Percentiles rank a stretch among this genome's conserved stretches.
phyloP scores from a whole-genome alignment of 345 rosid species.

The Brassica napus region DNA sequence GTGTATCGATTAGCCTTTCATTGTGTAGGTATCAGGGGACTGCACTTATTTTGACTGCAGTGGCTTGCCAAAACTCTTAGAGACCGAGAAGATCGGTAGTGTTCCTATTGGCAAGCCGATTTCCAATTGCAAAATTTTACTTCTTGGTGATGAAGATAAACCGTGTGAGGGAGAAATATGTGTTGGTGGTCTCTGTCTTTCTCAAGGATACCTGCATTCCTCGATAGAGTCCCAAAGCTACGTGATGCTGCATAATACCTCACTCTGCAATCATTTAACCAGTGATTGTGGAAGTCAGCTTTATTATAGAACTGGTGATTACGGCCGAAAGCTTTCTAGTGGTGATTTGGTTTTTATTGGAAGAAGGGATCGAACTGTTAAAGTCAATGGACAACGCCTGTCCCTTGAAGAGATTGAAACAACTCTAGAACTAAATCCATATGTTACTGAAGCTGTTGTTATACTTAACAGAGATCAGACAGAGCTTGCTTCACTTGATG shows the following conservation, averaged over 20 bases:
- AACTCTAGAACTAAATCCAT: constrained; percentile 54
- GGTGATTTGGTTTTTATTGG: constrained; percentile 85
- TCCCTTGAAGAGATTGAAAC: constrained; percentile 81
- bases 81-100: constrained; percentile 55
- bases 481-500: constrained; percentile 50
- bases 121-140: constrained; percentile 62
- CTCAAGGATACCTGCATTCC: constrained; percentile 57
- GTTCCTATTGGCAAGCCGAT: constrained; percentile 94
- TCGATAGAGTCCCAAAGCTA: constrained; percentile 38
- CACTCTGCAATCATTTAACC: constrained; percentile 41
- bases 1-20: constrained; percentile 1
- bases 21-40: constrained; percentile 87
- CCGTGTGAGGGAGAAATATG: constrained; percentile 68
- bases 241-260: constrained; percentile 51
- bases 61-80: constrained; percentile 67
- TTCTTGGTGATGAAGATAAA: constrained; percentile 50
- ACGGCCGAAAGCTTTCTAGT: constrained; percentile 59
- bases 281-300: constrained; percentile 51
- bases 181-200: constrained; percentile 76
- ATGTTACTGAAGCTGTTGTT: constrained; percentile 71
- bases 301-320: constrained; percentile 88
- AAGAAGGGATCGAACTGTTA: constrained; percentile 77
- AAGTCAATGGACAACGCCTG: constrained; percentile 82
- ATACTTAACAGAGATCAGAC: constrained; percentile 45
- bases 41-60: constrained; percentile 91